phyloP scores from a whole-genome alignment of 192 early-diverging fungal species.

The Gigaspora rosea region DNA sequence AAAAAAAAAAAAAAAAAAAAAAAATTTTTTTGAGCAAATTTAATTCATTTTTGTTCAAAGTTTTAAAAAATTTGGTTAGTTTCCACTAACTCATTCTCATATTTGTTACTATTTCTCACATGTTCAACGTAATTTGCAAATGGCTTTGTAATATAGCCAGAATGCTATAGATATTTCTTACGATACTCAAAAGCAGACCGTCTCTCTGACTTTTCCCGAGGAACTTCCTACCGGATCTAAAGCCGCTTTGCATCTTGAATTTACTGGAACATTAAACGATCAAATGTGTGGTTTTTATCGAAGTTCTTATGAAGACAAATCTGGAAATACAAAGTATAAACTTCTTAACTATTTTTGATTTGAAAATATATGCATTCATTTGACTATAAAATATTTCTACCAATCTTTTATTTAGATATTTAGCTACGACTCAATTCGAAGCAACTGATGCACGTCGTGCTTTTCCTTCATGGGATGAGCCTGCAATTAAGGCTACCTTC shows the following conservation, averaged over 20 bases:
- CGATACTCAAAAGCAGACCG: conserved; percentile 50
- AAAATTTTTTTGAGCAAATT: no score
- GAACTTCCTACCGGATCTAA: conserved; percentile 51
- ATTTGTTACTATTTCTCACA: not conserved
- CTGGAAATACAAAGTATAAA: conserved; percentile 25
- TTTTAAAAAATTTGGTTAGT: no score
- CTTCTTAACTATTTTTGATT: not conserved
- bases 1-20: not conserved
- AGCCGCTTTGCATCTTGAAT: conserved; percentile 58
- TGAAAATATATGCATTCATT: not conserved
- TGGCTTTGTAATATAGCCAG: conserved; percentile 28
- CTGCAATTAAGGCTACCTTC: conserved; percentile 92
- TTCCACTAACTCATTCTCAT: not conserved
- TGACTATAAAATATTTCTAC: no score
- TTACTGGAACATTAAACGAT: conserved; percentile 74
- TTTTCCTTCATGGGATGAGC: conserved; percentile 99
- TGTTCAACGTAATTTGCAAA: no score
- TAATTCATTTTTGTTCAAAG: no score
- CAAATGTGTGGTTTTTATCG: conserved; percentile 96
- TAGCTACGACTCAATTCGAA: conserved; percentile 96
- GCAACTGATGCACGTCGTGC: conserved; percentile 86
- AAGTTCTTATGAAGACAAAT: conserved; percentile 57
- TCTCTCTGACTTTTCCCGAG: conserved; percentile 62
- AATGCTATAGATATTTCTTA: conserved; percentile 48
- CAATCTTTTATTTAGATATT: conserved; percentile 48